Evolutionary conservation across 2,329 filamentous ascomycete genomes (phyloP), one percentile per base, ranked within the genome.

Genomic region (Phialophora verrucosa): DNA sequence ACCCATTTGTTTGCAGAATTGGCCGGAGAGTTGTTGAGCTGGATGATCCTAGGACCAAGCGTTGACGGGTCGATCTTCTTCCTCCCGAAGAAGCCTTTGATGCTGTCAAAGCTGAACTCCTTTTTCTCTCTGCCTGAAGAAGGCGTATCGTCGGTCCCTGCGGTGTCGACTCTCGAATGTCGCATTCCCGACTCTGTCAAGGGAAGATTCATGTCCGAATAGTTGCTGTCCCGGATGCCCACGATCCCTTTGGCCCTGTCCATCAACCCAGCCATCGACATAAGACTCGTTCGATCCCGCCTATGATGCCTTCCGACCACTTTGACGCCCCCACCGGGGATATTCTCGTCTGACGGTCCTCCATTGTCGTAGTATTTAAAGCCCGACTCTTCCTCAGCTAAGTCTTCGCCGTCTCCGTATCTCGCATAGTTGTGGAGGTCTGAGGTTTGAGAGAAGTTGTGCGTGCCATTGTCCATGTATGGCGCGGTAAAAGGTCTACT

Each of bases 201-300:
- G 14, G 95, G 95, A 62, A 99, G 83, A 76, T 99, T 94, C 95
- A 99, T 99, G 80, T 98, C 95, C 38, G 94, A 97, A 79, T 99
- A 98, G 69, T 90, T 86, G 67, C 63, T 70, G 73, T 91, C 85
- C 10, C 88, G 90, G 88, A 97, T 93, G 61, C 95, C 94, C 68
- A 99, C 82, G 84, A 91, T 92, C 76, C 91, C 93, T 83, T 96
- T 98, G 50, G 94, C 90, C 75, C 86, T 89, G 53, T 93, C 95
- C 74, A 97, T 83, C 68, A 98, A 81, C 20, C 94, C 93, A 68
- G 94, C 93, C 68, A 98, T 80, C 72, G 89, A 88, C 74, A 98
- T 80, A 60, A 97, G 91, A 78, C 93, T 98, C 77, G 96, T 97
- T 73, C 95, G 87, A 76, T 92, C 91, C 83, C 81, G 53, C 80